Percentiles rank a stretch among this genome's conserved stretches.
phyloP scores from a whole-genome alignment of 1,284 basidiomycete species.

The Papiliotrema flavescens region DNA sequence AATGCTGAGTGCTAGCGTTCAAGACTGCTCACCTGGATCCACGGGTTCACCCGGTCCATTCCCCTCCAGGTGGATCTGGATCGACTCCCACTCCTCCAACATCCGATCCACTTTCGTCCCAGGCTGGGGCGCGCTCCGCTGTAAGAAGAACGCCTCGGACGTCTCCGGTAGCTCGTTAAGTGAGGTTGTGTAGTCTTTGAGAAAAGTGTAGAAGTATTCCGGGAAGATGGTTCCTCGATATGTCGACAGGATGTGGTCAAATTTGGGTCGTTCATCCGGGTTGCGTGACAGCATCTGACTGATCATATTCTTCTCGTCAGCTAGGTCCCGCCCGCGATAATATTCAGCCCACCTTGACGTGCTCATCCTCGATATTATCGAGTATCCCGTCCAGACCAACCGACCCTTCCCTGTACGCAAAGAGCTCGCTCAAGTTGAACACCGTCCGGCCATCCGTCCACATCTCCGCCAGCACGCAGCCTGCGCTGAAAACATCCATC shows the following conservation, averaged over 20 bases:
- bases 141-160: slow-evolving; percentile 19
- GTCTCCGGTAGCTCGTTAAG: slow-evolving; percentile 58
- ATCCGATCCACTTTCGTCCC: slow-evolving; percentile 41
- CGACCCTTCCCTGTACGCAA: slow-evolving; percentile 88
- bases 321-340: not conserved
- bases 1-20: not conserved
- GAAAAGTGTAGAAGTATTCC: slow-evolving; percentile 87
- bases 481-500: slow-evolving; percentile 97
- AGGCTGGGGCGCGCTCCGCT: slow-evolving; percentile 19
- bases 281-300: slow-evolving; percentile 85
- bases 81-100: slow-evolving; percentile 44
- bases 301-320: slow-evolving; percentile 65
- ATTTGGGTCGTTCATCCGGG: slow-evolving; percentile 70
- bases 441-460: slow-evolving; percentile 92
- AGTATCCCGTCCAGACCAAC: slow-evolving; percentile 72
- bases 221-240: slow-evolving; percentile 81
- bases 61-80: slow-evolving; percentile 34
- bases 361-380: slow-evolving; percentile 70
- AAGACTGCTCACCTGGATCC: not conserved
- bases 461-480: slow-evolving; percentile 93
- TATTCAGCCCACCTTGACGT: slow-evolving; percentile 65
- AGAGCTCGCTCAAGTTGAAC: slow-evolving; percentile 92
- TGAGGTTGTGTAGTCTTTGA: slow-evolving; percentile 82
- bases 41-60: not conserved
- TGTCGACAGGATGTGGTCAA: slow-evolving; percentile 73